Evolutionary conservation across 345 rosid genomes (phyloP).

Genomic region (Linum lewisii): DNA sequence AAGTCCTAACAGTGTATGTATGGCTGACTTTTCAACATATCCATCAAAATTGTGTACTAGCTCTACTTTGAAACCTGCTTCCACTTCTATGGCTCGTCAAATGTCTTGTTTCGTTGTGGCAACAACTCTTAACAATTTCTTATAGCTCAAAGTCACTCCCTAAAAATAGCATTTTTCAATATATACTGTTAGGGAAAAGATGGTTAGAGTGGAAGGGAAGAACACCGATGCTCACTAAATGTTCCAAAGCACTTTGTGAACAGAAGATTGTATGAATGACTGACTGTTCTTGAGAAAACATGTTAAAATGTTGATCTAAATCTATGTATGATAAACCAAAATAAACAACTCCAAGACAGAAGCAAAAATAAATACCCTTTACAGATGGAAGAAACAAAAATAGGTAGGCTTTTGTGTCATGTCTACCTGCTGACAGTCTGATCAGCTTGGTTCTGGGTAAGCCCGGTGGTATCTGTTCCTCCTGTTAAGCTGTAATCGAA

Average conservation of each 20-base stretch:
- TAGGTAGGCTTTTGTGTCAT: background rate
- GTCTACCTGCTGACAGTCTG: background rate
- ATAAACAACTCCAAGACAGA: background rate
- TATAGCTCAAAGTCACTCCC: background rate
- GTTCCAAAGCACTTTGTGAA: background rate
- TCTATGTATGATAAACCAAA: background rate
- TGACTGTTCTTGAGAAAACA: background rate
- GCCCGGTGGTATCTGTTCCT: conserved; percentile 41
- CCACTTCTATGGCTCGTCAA: no score
- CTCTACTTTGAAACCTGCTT: no score
- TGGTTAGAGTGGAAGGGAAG: background rate
- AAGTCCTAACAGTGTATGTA: no score
- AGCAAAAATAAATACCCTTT: conserved; percentile 7
- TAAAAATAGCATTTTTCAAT: background rate
- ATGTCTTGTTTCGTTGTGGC: no score
- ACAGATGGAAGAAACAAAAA: conserved; percentile 6
- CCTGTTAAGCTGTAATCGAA: conserved; percentile 38
- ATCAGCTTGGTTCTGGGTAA: conserved; percentile 6
- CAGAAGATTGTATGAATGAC: background rate
- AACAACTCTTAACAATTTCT: no score
- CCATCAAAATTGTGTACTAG: no score
- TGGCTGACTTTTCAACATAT: no score
- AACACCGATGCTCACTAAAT: background rate
- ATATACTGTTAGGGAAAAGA: no score
- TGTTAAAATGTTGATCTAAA: no score